These are phyloP conservation scores for Rutstroemia sydowiana DNA, from an alignment of 2,329 filamentous ascomycete genomes.

Conservation along the genomic window DNA sequence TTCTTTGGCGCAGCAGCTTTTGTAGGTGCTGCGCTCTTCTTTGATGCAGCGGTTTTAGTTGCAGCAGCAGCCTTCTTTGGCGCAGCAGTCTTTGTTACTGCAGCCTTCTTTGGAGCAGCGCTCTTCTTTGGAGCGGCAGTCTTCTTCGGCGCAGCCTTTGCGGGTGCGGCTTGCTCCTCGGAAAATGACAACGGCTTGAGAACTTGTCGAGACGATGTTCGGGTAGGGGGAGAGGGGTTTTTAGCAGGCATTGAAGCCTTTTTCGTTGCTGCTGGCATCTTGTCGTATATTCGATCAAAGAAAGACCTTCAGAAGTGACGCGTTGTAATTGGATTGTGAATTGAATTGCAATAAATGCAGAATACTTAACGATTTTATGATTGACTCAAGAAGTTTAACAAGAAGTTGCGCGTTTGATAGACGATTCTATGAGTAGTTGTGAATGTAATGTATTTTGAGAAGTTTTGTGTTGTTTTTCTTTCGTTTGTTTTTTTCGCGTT, in stretches of 20 bases:
- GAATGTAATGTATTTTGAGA: too few species aligned
- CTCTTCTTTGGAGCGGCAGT: conserved; percentile 1
- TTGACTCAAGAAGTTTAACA: too few species aligned
- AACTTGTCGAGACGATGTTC: conserved; percentile 4
- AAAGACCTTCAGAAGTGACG: too few species aligned
- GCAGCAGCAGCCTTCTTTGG: conserved; percentile 24
- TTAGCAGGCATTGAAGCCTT: not conserved
- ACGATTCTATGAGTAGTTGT: too few species aligned
- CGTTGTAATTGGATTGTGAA: too few species aligned
- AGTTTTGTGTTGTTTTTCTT: too few species aligned
- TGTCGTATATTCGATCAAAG: too few species aligned
- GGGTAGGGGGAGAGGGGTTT: conserved; percentile 1
- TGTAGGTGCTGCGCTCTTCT: conserved; percentile 1
- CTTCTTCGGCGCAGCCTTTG: conserved; percentile 1
- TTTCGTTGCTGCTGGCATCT: not conserved
- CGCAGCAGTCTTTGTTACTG: not conserved
- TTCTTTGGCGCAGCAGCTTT: not conserved
- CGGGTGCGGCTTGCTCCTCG: not conserved
- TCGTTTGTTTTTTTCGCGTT: too few species aligned
- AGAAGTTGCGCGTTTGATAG: too few species aligned
- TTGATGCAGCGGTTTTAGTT: conserved; percentile 2
- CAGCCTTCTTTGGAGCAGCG: not conserved
- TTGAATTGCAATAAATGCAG: too few species aligned
- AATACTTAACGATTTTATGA: too few species aligned
- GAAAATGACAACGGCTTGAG: not conserved